Conservation (phyloP, 352 stramenopile species). For the Saprolegnia diclina region DNA sequence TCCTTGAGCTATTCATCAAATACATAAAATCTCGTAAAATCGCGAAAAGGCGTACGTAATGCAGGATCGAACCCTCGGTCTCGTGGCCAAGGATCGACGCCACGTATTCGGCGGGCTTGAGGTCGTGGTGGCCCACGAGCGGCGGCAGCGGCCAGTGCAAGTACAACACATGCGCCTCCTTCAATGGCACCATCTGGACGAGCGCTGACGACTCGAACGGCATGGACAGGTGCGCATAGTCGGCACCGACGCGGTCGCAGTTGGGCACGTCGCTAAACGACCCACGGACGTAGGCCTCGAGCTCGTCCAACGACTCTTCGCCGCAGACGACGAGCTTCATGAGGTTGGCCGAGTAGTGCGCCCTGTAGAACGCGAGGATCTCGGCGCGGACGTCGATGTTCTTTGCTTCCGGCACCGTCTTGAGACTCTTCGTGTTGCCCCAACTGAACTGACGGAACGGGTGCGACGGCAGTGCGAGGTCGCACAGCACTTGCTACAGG, state of each 20-base stretch:
- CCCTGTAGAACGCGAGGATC: conserved; percentile 60
- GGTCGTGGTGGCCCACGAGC: conserved; percentile 55
- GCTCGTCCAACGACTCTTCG: conserved; percentile 61
- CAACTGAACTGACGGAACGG: conserved; percentile 81
- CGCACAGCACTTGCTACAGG: conserved; percentile 70
- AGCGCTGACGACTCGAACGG: conserved; percentile 58
- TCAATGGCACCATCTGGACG: conserved; percentile 64
- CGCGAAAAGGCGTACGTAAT: conserved; percentile 40
- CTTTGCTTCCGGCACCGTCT: conserved; percentile 38
- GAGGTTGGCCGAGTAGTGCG: conserved; percentile 72
- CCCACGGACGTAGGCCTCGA: conserved; percentile 54
- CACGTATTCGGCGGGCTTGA: conserved; percentile 77
- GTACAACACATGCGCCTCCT: conserved; percentile 70
- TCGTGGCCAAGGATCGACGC: conserved; percentile 76
- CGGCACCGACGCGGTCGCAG: conserved; percentile 34
- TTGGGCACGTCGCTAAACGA: conserved; percentile 64
- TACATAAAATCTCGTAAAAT: neutral
- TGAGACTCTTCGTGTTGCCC: conserved; percentile 75
- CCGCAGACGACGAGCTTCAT: conserved; percentile 82
- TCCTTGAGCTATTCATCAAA: conserved; percentile 52
- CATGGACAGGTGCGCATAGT: conserved; percentile 37
- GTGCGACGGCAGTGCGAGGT: conserved; percentile 43
- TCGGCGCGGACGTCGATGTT: conserved; percentile 52
- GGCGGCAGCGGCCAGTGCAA: conserved; percentile 75
- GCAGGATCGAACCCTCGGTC: conserved; percentile 75